phyloP scores from a whole-genome alignment of 352 stramenopile species.

The Phytophthora syringae region DNA sequence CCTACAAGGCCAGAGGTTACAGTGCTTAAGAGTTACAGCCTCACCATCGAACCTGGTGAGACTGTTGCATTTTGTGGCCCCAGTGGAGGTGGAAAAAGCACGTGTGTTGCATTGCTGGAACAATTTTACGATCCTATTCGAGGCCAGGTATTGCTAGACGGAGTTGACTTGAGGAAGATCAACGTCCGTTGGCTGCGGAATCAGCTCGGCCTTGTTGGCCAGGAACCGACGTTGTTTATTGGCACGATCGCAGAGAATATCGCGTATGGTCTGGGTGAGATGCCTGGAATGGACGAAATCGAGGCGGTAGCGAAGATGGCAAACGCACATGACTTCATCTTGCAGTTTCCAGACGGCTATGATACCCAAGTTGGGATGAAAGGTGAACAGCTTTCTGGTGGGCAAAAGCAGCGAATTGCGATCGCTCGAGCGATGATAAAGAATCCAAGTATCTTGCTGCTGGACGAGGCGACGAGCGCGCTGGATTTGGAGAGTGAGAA shows the following conservation, averaged over 20 bases:
- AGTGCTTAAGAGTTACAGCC: slow-evolving; percentile 38
- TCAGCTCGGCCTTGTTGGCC: slow-evolving; percentile 34
- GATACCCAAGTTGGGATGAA: slow-evolving; percentile 50
- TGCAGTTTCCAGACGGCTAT: slow-evolving; percentile 45
- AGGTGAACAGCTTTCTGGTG: slow-evolving; percentile 41
- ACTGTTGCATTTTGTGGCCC: slow-evolving; percentile 45
- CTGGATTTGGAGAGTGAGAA: slow-evolving; percentile 53
- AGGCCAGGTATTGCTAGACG: slow-evolving; percentile 42
- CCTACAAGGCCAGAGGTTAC: slow-evolving; percentile 39
- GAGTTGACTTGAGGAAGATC: slow-evolving; percentile 40
- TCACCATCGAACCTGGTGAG: slow-evolving; percentile 39
- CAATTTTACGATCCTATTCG: slow-evolving; percentile 49
- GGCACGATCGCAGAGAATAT: slow-evolving; percentile 19
- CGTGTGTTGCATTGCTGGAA: slow-evolving; percentile 44
- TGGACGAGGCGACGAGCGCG: slow-evolving; percentile 60
- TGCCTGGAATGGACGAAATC: slow-evolving; percentile 71
- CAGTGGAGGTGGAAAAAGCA: slow-evolving; percentile 50
- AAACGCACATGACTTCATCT: slow-evolving; percentile 49
- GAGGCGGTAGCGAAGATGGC: slow-evolving; percentile 58
- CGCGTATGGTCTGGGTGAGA: slow-evolving; percentile 52
- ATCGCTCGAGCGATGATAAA: slow-evolving; percentile 51
- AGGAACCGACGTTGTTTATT: slow-evolving; percentile 11
- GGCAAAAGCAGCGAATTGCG: slow-evolving; percentile 52
- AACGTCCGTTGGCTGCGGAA: slow-evolving; percentile 45
- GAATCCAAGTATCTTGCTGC: slow-evolving; percentile 48